A percentile compares a stretch with the other conserved stretches of the same genome.
Evolutionary conservation across 495 filamentous ascomycete genomes (phyloP).

Genomic region (Annulohypoxylon nitens): DNA sequence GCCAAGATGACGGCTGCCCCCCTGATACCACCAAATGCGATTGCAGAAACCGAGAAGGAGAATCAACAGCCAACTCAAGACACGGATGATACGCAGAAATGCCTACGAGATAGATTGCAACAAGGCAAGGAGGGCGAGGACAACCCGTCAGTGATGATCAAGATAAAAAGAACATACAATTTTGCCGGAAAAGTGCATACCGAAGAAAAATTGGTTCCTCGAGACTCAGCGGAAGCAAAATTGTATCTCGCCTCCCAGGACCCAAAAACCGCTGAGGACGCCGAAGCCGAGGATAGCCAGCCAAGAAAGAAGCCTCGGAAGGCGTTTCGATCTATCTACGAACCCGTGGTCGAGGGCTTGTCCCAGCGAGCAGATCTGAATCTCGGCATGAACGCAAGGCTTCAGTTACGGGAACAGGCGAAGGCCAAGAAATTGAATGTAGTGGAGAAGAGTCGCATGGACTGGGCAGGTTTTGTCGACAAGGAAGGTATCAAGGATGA

Average conservation of each 20-base stretch:
- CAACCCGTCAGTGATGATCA: constrained; percentile 68
- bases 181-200: constrained; percentile 90
- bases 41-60: constrained; percentile 41
- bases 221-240: constrained; percentile 83
- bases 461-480: constrained; percentile 96
- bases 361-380: constrained; percentile 63
- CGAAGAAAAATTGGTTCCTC: constrained; percentile 83
- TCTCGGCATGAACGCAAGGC: constrained; percentile 58
- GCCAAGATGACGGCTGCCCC: constrained; percentile 74
- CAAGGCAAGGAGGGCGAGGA: constrained; percentile 39
- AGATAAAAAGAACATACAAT: constrained; percentile 88
- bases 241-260: constrained; percentile 74
- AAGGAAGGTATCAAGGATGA: constrained; percentile 93
- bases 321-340: constrained; percentile 82
- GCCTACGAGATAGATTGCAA: constrained; percentile 38
- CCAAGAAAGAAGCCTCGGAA: constrained; percentile 73
- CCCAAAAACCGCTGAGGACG: constrained; percentile 48
- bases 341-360: constrained; percentile 71
- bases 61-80: constrained; percentile 31
- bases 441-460: constrained; percentile 92
- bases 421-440: constrained; percentile 91
- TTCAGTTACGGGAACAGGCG: constrained; percentile 59
- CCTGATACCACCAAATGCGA: constrained; percentile 34
- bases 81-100: constrained; percentile 14
- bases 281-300: constrained; percentile 49